phyloP scores from a whole-genome alignment of 495 filamentous ascomycete species.

The Bacidia rubella region DNA sequence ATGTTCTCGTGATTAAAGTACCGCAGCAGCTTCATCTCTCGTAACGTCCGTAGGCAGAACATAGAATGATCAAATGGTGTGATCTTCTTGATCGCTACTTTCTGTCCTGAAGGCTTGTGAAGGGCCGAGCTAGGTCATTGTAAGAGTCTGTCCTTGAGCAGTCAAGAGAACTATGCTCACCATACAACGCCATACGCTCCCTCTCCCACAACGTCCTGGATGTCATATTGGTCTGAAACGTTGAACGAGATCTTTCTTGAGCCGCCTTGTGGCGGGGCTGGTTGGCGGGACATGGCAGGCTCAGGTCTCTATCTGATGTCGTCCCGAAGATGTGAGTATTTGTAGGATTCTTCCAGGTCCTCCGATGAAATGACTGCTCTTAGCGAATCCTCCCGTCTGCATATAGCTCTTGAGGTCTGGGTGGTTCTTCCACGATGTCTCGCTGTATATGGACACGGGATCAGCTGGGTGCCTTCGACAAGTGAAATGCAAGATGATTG shows the following conservation, averaged over 20 bases:
- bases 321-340: too few species aligned
- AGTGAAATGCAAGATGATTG: too few species aligned
- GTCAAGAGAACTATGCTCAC: constrained; percentile 37
- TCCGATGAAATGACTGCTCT: not conserved
- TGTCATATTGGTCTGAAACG: constrained; percentile 98
- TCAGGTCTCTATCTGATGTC: too few species aligned
- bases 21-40: constrained; percentile 97
- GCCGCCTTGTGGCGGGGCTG: constrained; percentile 32
- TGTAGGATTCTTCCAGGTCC: too few species aligned
- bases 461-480: too few species aligned
- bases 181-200: constrained; percentile 98
- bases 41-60: constrained; percentile 94
- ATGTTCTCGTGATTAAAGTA: constrained; percentile 99
- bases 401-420: not conserved
- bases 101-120: constrained; percentile 96
- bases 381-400: not conserved
- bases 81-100: constrained; percentile 99
- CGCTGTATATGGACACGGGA: too few species aligned
- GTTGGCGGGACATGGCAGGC: constrained; percentile 33
- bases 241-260: constrained; percentile 99
- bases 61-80: constrained; percentile 98
- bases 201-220: constrained; percentile 97
- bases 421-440: too few species aligned
- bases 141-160: not conserved
- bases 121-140: constrained; percentile 64